These are phyloP conservation scores for Amaranthus cruentus DNA, from an alignment of 148 eudicot genomes.

Conservation along the genomic window DNA sequence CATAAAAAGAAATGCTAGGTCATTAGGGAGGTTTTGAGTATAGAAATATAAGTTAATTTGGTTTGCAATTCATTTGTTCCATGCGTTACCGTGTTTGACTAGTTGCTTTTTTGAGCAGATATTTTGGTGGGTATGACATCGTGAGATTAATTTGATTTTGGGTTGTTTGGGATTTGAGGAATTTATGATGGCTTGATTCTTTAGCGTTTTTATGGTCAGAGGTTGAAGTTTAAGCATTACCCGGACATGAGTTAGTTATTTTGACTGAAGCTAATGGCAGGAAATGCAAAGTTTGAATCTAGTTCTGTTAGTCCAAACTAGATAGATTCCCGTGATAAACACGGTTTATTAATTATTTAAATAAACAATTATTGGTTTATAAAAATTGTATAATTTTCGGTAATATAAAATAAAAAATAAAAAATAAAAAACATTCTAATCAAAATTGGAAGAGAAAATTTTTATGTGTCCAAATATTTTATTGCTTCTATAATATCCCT, in stretches of 20 bases:
- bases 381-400: too few species aligned
- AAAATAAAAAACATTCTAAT: too few species aligned
- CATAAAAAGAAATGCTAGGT: neutral
- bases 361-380: too few species aligned
- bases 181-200: constrained; percentile 9
- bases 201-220: constrained; percentile 23
- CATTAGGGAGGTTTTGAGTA: neutral
- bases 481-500: too few species aligned
- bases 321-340: too few species aligned
- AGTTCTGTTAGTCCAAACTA: constrained; percentile 54
- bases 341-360: too few species aligned
- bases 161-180: constrained; percentile 12
- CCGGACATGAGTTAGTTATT: constrained; percentile 35
- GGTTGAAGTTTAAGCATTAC: constrained; percentile 10
- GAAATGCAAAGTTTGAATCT: constrained; percentile 54
- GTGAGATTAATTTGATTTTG: constrained; percentile 8
- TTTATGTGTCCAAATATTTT: too few species aligned
- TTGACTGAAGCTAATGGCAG: constrained; percentile 56
- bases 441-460: too few species aligned
- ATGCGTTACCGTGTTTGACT: neutral
- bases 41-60: neutral
- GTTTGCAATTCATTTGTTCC: neutral
- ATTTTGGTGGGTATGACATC: constrained; percentile 15
- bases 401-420: too few species aligned
- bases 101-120: constrained; percentile 27